A percentile compares a stretch with the other conserved stretches of the same genome.
phyloP scores from a whole-genome alignment of 345 rosid species.

The Rhodamnia argentea region DNA sequence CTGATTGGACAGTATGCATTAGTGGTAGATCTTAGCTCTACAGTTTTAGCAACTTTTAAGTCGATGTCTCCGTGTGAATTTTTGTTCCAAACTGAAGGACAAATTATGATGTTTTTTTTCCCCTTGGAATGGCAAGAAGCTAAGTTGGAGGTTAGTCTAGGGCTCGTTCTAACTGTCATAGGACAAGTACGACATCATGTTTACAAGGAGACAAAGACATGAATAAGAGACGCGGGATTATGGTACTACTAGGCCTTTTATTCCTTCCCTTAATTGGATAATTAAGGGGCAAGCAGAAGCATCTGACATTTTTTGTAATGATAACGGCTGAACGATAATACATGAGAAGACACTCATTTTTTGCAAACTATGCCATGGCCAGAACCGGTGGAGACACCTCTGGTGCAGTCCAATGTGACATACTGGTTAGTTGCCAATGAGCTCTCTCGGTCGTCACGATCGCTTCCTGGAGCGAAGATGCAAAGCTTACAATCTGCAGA shows the following conservation, averaged over 20 bases:
- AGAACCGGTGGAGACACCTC: conserved; percentile 3
- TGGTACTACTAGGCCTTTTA: neutral
- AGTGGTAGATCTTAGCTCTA: neutral
- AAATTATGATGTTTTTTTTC: neutral
- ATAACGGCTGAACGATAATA: neutral
- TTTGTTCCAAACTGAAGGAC: neutral
- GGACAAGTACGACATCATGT: neutral
- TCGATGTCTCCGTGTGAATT: neutral
- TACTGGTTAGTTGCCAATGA: neutral
- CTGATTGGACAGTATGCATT: neutral
- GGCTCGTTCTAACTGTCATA: neutral
- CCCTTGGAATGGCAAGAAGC: neutral
- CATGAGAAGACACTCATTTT: neutral
- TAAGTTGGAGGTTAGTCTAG: neutral
- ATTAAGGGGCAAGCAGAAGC: neutral
- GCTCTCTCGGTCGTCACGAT: neutral
- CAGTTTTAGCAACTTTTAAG: neutral
- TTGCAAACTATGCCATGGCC: conserved; percentile 19
- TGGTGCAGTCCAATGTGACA: conserved; percentile 9
- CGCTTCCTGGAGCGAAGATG: neutral
- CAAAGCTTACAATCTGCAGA: neutral
- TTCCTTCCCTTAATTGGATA: neutral
- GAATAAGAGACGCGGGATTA: neutral
- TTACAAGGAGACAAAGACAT: neutral
- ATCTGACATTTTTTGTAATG: neutral